phyloP scores from a whole-genome alignment of 2,329 filamentous ascomycete genomes.

The Canariomyces notabilis region DNA sequence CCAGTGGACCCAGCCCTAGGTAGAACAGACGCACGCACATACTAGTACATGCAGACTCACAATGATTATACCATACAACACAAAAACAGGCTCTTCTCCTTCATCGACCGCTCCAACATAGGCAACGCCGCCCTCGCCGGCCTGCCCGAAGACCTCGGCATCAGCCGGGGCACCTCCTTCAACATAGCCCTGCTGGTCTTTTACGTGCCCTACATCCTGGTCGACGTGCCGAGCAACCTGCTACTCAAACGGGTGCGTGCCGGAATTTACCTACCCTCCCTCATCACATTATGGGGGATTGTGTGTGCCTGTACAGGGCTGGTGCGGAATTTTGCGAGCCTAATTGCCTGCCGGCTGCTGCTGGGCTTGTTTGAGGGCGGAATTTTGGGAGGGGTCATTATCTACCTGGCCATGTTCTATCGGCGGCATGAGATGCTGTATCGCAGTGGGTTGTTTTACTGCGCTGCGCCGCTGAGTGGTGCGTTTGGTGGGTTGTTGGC shows the following conservation, averaged over 20 bases:
- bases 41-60: too few species aligned
- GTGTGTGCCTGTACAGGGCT: conserved; percentile 25
- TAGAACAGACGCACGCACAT: too few species aligned
- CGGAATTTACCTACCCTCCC: conserved; percentile 58
- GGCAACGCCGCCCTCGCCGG: conserved; percentile 47
- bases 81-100: conserved; percentile 42
- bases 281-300: conserved; percentile 48
- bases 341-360: conserved; percentile 35
- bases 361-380: conserved; percentile 55
- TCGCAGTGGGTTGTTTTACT: conserved; percentile 56
- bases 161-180: conserved; percentile 52
- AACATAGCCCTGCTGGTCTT: conserved; percentile 58
- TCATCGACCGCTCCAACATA: conserved; percentile 50
- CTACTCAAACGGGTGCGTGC: conserved; percentile 60
- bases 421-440: conserved; percentile 57
- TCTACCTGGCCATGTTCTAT: conserved; percentile 48
- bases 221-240: conserved; percentile 60
- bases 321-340: conserved; percentile 22
- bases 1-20: too few species aligned
- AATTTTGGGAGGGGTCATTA: conserved; percentile 51
- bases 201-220: conserved; percentile 64
- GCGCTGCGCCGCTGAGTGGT: conserved; percentile 62
- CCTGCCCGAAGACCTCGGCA: conserved; percentile 33
- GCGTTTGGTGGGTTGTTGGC: conserved; percentile 60
- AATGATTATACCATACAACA: neutral